A percentile compares a stretch with the other conserved stretches of the same genome.
phyloP scores from a whole-genome alignment of 768 basidiomycete species.

The Leccinum imitatum region DNA sequence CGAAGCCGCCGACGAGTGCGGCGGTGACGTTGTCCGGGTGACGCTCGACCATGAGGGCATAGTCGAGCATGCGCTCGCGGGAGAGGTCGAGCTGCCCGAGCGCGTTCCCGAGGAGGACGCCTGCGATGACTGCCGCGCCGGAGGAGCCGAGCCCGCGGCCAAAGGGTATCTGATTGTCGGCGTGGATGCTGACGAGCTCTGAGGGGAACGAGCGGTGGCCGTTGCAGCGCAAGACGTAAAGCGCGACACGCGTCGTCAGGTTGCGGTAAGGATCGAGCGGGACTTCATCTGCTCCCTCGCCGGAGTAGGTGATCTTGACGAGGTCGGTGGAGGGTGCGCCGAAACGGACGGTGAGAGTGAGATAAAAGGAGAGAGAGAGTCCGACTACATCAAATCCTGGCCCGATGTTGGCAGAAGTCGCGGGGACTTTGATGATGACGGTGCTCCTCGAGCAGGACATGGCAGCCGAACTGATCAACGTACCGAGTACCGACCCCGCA shows the following conservation, averaged over 20 bases:
- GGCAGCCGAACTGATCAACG: neutral
- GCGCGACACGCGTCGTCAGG: slow-evolving; percentile 93
- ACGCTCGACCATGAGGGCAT: slow-evolving; percentile 97
- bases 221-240: slow-evolving; percentile 96
- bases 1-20: slow-evolving; percentile 94
- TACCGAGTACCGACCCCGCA: neutral
- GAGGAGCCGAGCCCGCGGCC: slow-evolving; percentile 97
- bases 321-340: slow-evolving; percentile 38
- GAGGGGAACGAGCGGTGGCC: slow-evolving; percentile 71
- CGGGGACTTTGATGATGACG: slow-evolving; percentile 83
- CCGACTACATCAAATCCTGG: slow-evolving; percentile 99
- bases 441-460: slow-evolving; percentile 25
- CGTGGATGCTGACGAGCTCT: slow-evolving; percentile 64
- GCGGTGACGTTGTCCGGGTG: slow-evolving; percentile 99
- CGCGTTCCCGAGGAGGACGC: slow-evolving; percentile 86
- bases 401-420: slow-evolving; percentile 98
- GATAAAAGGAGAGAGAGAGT: slow-evolving; percentile 86
- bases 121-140: slow-evolving; percentile 98
- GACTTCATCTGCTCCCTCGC: slow-evolving; percentile 88
- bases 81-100: slow-evolving; percentile 74
- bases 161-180: slow-evolving; percentile 93
- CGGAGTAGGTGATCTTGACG: slow-evolving; percentile 74
- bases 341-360: slow-evolving; percentile 68
- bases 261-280: slow-evolving; percentile 96
- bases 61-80: slow-evolving; percentile 79